A percentile compares a stretch with the other conserved stretches of the same genome.
Conservation (phyloP, 1,284 basidiomycete genomes). For the Apiotrichum sp. region DNA sequence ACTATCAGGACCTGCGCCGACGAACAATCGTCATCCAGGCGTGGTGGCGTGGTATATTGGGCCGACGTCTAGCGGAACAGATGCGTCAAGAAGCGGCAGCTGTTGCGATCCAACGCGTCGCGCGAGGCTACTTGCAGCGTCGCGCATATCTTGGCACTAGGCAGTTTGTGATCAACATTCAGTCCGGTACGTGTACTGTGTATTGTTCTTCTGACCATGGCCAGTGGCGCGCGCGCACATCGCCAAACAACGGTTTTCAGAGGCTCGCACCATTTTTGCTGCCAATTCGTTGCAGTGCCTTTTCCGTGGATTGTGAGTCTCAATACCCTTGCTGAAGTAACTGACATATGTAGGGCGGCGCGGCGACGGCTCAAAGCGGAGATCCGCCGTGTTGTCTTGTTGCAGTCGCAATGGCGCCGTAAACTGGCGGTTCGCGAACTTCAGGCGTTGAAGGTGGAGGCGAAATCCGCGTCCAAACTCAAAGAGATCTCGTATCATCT, state of each 20-base stretch:
- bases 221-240: slow-evolving; percentile 73
- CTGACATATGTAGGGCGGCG: slow-evolving; percentile 52
- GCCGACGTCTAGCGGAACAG: slow-evolving; percentile 62
- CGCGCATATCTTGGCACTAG: slow-evolving; percentile 62
- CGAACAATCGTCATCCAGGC: slow-evolving; percentile 84
- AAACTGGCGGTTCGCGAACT: slow-evolving; percentile 82
- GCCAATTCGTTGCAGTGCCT: slow-evolving; percentile 75
- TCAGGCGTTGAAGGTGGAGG: slow-evolving; percentile 75
- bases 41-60: slow-evolving; percentile 84
- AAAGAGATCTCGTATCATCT: slow-evolving; percentile 98
- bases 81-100: slow-evolving; percentile 72
- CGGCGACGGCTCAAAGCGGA: slow-evolving; percentile 63
- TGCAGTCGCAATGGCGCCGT: slow-evolving; percentile 90
- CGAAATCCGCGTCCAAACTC: slow-evolving; percentile 94
- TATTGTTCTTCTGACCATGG: slow-evolving; percentile 3
- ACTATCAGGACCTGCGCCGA: slow-evolving; percentile 65
- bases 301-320: slow-evolving; percentile 75
- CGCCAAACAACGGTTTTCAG: slow-evolving; percentile 61
- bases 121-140: slow-evolving; percentile 69
- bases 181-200: slow-evolving; percentile 64
- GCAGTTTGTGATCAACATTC: slow-evolving; percentile 64
- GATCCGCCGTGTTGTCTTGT: slow-evolving; percentile 67
- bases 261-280: slow-evolving; percentile 60
- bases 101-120: slow-evolving; percentile 65
- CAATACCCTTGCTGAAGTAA: neutral